These are phyloP conservation scores for Halteria grandinella DNA, from an alignment of 73 alveolate genomes.

Conservation along the genomic window DNA sequence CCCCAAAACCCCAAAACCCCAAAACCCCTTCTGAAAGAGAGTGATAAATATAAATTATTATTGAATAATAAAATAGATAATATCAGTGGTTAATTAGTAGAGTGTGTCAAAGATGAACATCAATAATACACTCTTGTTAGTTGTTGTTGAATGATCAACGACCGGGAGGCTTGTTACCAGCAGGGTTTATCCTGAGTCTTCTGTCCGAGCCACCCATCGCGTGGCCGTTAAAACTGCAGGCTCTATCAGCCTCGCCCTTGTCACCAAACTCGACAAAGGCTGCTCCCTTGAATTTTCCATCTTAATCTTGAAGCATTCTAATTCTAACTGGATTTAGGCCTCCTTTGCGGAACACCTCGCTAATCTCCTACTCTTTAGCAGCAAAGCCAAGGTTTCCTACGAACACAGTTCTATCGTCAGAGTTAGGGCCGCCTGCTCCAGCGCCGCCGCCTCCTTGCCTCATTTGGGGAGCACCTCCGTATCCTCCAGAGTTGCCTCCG, in stretches of 20 bases:
- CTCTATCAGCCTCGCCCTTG: constrained; percentile 16
- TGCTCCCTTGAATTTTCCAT: constrained; percentile 42
- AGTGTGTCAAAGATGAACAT: too few species aligned
- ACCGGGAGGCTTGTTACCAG: constrained; percentile 51
- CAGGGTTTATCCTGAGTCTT: constrained; percentile 44
- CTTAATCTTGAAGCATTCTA: constrained; percentile 22
- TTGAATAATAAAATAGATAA: neutral
- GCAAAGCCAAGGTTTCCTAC: constrained; percentile 44
- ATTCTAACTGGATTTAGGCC: constrained; percentile 19
- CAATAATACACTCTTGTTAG: too few species aligned
- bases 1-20: too few species aligned
- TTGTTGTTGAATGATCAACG: too few species aligned
- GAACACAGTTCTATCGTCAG: constrained; percentile 41
- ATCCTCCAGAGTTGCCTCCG: constrained; percentile 13
- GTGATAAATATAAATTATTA: too few species aligned
- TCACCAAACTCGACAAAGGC: constrained; percentile 35
- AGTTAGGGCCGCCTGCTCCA: constrained; percentile 9
- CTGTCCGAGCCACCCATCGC: constrained; percentile 28
- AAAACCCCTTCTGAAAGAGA: too few species aligned
- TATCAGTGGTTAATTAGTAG: neutral
- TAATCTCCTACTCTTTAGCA: constrained; percentile 30
- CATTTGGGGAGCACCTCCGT: neutral
- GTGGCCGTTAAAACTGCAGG: constrained; percentile 24
- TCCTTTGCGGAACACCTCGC: constrained; percentile 26
- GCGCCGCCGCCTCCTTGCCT: constrained; percentile 5